These are phyloP conservation scores for Fagopyrum homotropicum DNA, from an alignment of 148 eudicot genomes.

Conservation along the genomic window DNA sequence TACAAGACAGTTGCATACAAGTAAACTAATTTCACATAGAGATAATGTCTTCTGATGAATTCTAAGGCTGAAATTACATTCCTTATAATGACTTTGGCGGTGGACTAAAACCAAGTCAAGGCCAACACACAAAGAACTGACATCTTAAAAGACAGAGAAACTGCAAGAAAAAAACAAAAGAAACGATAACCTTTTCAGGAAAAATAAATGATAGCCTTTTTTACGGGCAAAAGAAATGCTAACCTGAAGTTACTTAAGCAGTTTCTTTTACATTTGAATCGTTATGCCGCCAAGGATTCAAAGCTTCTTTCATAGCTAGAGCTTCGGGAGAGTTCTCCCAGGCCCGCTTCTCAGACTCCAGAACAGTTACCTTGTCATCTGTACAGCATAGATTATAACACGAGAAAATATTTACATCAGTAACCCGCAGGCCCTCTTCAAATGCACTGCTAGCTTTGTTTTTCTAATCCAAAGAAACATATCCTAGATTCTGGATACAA, in stretches of 20 bases:
- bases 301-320: slow-evolving; percentile 73
- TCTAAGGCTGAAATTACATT: neutral
- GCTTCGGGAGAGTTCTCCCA: slow-evolving; percentile 88
- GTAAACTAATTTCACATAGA: neutral
- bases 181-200: no score
- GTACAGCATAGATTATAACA: slow-evolving; percentile 17
- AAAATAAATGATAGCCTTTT: no score
- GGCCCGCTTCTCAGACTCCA: slow-evolving; percentile 82
- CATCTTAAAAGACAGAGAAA: neutral
- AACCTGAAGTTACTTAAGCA: neutral
- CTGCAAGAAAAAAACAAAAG: neutral
- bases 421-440: slow-evolving; percentile 7
- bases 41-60: neutral
- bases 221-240: neutral
- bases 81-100: neutral
- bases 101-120: neutral
- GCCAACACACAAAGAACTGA: neutral
- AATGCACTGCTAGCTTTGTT: neutral
- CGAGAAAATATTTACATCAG: neutral
- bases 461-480: neutral
- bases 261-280: slow-evolving; percentile 32
- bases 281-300: slow-evolving; percentile 74
- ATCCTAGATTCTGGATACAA: neutral
- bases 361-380: slow-evolving; percentile 86
- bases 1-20: neutral